Evolutionary conservation across 2,329 filamentous ascomycete genomes (phyloP).

Genomic region (Biscogniauxia marginata): DNA sequence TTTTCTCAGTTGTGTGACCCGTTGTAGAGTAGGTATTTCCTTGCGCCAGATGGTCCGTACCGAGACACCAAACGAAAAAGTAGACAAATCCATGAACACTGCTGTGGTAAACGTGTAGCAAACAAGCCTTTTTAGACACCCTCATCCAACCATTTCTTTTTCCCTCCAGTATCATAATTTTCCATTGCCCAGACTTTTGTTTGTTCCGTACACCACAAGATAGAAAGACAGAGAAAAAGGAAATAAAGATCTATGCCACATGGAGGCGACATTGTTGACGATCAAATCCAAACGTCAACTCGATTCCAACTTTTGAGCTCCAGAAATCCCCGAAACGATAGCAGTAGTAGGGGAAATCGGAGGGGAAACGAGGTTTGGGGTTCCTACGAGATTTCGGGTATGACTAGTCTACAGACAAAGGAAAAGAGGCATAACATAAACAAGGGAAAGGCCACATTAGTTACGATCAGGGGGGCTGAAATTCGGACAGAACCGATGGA

Average conservation of each 20-base stretch:
- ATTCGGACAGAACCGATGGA: neutral
- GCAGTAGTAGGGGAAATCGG: neutral
- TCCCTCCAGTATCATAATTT: neutral
- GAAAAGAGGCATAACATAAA: neutral
- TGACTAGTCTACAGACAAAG: neutral
- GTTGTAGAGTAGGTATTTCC: slow-evolving; percentile 5
- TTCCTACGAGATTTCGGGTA: neutral
- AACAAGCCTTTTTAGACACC: slow-evolving; percentile 3
- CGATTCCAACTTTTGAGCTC: neutral
- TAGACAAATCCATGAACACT: slow-evolving; percentile 19
- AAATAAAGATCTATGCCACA: neutral
- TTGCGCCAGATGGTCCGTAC: slow-evolving; percentile 8
- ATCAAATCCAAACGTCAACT: neutral
- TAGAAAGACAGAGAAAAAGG: neutral
- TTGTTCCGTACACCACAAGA: neutral
- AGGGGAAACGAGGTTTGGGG: neutral
- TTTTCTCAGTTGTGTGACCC: slow-evolving; percentile 3
- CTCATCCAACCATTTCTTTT: slow-evolving; percentile 1
- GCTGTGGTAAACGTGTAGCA: slow-evolving; percentile 7
- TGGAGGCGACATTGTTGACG: neutral
- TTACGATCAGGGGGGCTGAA: neutral
- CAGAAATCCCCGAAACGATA: neutral
- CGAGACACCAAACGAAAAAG: slow-evolving; percentile 16
- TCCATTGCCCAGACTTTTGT: neutral
- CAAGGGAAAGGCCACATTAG: neutral